Evolutionary conservation across 2,329 filamentous ascomycete species (phyloP), one percentile per base, ranked within the genome.

Genomic region (Xylaria sp.): DNA sequence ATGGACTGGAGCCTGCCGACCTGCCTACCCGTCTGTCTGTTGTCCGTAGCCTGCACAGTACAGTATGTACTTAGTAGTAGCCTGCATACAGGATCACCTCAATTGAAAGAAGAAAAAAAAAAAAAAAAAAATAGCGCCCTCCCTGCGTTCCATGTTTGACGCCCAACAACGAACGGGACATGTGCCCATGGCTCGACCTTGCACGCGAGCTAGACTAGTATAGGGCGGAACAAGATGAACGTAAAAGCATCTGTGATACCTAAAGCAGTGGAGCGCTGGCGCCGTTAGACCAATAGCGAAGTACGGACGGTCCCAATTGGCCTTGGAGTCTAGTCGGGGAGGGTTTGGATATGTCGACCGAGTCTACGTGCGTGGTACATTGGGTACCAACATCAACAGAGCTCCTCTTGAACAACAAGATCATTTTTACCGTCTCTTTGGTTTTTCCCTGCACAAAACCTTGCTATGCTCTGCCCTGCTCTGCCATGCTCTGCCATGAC

Each of bases 221-320:
- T 35, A 35, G 8, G 4, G 32, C 32, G 32, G 32, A 47, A 64
- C 61, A 54, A 59, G 57, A 53, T 58, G 37, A 65, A 70, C 60
- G 65, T 63, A 9, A 47, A 68, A 60, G 60, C 59, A 70, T 65
- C 55, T 58, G 68, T 75, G 72, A 74, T 73, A 73, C 73, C 71
- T 72, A 65, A 72, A 50, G 27, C 48, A 40, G 68, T 68, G 70
- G 65, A 61, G 25, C 62, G 40, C 59, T 65, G 59, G 53, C 51
- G 60, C 69, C 62, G 66, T 44, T 63, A 68, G 67, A 68, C 75
- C 75, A 77, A 77, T 78, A 35, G 67, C 47, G 55, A 54, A 51
- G 59, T 61, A 51, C 70, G 74, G 76, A 57, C 71, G 75, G 76
- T 76, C 59, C 57, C 73, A 77, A 77, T 76, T 77, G 75, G 63